Evolutionary conservation across 441 rosid genomes (phyloP).

Genomic region (Manihot esculenta): DNA sequence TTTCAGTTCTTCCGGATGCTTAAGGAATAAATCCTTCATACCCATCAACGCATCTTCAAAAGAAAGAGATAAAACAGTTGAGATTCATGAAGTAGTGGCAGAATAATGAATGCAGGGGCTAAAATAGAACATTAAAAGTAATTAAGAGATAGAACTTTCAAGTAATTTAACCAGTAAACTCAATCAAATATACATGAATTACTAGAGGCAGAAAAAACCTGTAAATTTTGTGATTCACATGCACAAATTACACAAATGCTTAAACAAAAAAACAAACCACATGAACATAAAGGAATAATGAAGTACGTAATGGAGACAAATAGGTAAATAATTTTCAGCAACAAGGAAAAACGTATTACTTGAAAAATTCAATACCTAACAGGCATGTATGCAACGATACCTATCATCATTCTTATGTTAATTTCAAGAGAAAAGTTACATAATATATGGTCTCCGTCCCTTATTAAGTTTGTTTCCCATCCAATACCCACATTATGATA

Average conservation of each 20-base stretch:
- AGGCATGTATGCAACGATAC: background rate
- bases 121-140: too few relatives aligned
- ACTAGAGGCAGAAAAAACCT: background rate
- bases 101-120: too few relatives aligned
- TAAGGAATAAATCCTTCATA: too few relatives aligned
- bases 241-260: background rate
- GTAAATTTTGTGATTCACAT: background rate
- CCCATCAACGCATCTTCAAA: too few relatives aligned
- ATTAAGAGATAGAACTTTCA: background rate
- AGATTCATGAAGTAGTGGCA: too few relatives aligned
- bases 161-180: constrained; percentile 2
- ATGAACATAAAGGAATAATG: background rate
- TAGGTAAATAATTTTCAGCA: background rate
- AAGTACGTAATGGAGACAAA: background rate
- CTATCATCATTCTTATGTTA: background rate
- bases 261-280: too few relatives aligned
- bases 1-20: too few relatives aligned
- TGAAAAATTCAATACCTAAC: background rate
- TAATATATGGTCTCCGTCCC: too few relatives aligned
- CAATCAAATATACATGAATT: background rate
- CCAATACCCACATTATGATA: background rate
- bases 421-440: background rate
- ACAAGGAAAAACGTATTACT: background rate
- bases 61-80: constrained; percentile 4
- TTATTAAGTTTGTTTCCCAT: background rate